These are phyloP conservation scores for Alternaria triticimaculans DNA, from an alignment of 2,329 filamentous ascomycete genomes.

Conservation along the genomic window DNA sequence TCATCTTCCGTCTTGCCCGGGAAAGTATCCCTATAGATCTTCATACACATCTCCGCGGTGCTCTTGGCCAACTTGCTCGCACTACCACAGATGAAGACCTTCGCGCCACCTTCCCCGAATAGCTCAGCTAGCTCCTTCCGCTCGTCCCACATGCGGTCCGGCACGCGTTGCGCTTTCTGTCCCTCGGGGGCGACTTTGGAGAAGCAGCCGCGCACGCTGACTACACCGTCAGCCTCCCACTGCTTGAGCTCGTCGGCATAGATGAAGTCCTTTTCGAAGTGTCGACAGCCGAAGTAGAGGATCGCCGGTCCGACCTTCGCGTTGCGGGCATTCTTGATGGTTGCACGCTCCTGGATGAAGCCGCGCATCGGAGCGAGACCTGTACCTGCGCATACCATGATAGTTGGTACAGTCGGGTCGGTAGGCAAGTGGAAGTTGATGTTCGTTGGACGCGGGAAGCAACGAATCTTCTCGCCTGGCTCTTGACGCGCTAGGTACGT, in stretches of 20 bases:
- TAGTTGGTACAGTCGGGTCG: constrained; percentile 52
- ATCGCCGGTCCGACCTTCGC: constrained; percentile 62
- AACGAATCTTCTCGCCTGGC: constrained; percentile 9
- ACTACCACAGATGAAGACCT: constrained; percentile 69
- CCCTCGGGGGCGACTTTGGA: constrained; percentile 71
- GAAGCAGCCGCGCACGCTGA: constrained; percentile 42
- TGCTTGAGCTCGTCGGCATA: constrained; percentile 63
- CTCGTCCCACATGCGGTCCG: constrained; percentile 57
- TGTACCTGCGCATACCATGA: constrained; percentile 51
- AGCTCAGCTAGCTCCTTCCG: constrained; percentile 51
- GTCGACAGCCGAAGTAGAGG: constrained; percentile 67
- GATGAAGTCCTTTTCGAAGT: constrained; percentile 61
- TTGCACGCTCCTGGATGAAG: constrained; percentile 43
- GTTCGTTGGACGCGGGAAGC: constrained; percentile 13
- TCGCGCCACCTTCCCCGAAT: constrained; percentile 54
- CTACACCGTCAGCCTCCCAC: constrained; percentile 11
- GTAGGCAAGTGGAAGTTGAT: constrained; percentile 26
- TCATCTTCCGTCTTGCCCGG: constrained; percentile 8
- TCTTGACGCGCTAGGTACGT: constrained; percentile 7
- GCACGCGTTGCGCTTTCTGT: constrained; percentile 55
- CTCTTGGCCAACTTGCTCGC: constrained; percentile 51
- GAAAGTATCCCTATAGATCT: constrained; percentile 15
- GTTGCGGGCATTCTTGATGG: constrained; percentile 21
- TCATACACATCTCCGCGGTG: constrained; percentile 38
- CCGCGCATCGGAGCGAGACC: constrained; percentile 42